phyloP scores from a whole-genome alignment of 805 yeast species.

The Kazachstania africana region DNA sequence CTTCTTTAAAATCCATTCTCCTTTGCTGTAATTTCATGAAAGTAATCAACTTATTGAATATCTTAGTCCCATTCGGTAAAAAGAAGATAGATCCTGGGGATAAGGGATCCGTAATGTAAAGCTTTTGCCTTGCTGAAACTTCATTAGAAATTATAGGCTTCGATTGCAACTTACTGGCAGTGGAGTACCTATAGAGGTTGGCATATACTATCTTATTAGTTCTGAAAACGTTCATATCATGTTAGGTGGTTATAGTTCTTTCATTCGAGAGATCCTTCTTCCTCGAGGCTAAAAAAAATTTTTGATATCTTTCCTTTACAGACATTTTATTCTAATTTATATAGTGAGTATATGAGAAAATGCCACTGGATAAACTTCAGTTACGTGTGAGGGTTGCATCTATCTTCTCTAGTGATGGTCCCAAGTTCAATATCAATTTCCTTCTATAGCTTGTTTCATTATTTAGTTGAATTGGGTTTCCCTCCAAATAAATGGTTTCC shows the following conservation, averaged over 20 bases:
- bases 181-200: neutral
- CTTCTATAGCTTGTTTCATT: constrained; percentile 78
- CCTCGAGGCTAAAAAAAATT: no score
- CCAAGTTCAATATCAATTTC: constrained; percentile 59
- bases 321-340: no score
- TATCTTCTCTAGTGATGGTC: constrained; percentile 59
- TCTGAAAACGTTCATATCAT: no score
- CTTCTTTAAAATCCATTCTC: constrained; percentile 79
- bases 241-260: no score
- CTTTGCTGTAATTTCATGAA: constrained; percentile 70
- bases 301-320: no score
- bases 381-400: constrained; percentile 71
- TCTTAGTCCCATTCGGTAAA: constrained; percentile 82
- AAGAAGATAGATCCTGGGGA: constrained; percentile 92
- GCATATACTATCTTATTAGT: no score
- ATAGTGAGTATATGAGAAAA: no score
- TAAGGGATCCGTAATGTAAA: constrained; percentile 65
- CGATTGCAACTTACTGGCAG: neutral
- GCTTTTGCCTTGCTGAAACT: constrained; percentile 48
- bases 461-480: constrained; percentile 70
- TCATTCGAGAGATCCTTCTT: no score
- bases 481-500: constrained; percentile 88
- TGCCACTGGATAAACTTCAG: no score
- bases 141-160: no score
- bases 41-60: constrained; percentile 64